A percentile compares a stretch with the other conserved stretches of the same genome.
Conservation (phyloP, 495 filamentous ascomycete species). For the Aspergillus cavernicola region DNA sequence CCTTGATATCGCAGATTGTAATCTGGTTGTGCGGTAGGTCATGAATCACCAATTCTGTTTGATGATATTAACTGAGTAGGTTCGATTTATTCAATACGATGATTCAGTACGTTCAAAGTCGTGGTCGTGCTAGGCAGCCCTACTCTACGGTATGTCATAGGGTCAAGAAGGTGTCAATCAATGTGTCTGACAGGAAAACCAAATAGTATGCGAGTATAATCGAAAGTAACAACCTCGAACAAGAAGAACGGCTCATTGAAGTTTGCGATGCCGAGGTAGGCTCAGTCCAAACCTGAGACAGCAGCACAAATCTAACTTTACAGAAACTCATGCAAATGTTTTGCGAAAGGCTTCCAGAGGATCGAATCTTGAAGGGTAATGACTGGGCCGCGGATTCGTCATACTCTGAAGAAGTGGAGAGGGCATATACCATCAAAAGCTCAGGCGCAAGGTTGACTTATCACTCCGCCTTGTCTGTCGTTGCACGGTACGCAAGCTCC, state of each 20-base stretch:
- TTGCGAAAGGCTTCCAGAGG: constrained; percentile 70
- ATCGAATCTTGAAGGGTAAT: constrained; percentile 64
- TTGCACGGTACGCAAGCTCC: constrained; percentile 60
- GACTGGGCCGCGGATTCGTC: constrained; percentile 54
- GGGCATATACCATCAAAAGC: constrained; percentile 56
- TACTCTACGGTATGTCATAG: constrained; percentile 53
- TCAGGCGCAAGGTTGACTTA: constrained; percentile 83
- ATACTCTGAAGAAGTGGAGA: constrained; percentile 51
- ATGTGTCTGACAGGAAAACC: background rate
- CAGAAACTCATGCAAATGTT: constrained; percentile 63
- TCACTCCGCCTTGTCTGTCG: constrained; percentile 59
- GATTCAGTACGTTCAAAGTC: constrained; percentile 94
- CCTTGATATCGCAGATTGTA: constrained; percentile 94
- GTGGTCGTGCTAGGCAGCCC: constrained; percentile 77
- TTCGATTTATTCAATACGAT: constrained; percentile 90
- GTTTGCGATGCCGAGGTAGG: constrained; percentile 52
- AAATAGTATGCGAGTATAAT: constrained; percentile 74
- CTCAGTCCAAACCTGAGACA: background rate
- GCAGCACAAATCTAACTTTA: constrained; percentile 26
- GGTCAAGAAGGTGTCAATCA: background rate
- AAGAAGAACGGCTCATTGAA: constrained; percentile 53
- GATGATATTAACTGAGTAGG: constrained; percentile 25
- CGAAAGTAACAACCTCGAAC: constrained; percentile 60
- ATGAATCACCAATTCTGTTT: background rate
- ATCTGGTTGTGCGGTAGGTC: constrained; percentile 66